Evolutionary conservation across 768 basidiomycete genomes (phyloP), one percentile per base, ranked within the genome.

Genomic region (Mycena belliarum): DNA sequence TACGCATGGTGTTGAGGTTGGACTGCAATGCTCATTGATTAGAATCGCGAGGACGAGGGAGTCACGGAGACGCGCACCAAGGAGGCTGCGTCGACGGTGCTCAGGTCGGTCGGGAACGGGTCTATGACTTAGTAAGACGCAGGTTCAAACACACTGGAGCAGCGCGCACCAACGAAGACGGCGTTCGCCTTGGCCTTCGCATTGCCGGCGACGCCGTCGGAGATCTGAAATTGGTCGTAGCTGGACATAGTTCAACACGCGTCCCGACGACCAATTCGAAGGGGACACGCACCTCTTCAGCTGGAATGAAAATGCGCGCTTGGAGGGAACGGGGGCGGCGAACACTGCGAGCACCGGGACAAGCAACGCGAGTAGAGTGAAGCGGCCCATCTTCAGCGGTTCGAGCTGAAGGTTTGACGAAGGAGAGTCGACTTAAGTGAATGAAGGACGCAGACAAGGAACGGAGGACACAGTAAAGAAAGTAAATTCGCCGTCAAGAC

Each of bases 171-270:
- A 53, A 76, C 71, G 66, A 77, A 76, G 43, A 76, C 72, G 7
- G 76, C 76, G 52, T 72, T 69, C 2, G 75, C 75, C 52, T 75
- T 51, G 0, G 72, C 74, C 43, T 64, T 35, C 2, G 76, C 76
- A 35, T 71, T 66, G 3, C 76, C 76, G 9, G 64, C 75, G 9
- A 70, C 67, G 28, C 73, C 72, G 51, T 70, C 70, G 16, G 74
- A 75, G 56, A 77, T 77, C 61, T 77, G 76, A 73, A 77, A 76
- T 33, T 68, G 66, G 21, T 67, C 61, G 59, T 77, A 77, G 63
- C 75, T 77, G 28, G 50, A 5, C 14, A 16, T 15, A 47, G 47
- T 32, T 33, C 33, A 35, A 35, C 33, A 14, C 12, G 33, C 4
- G 16, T 35, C 14, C 16, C 9, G 33, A 15, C 16, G 33, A 35